These are phyloP conservation scores for Notholithocarpus densiflorus DNA, from an alignment of 306 rosid genomes.

Conservation along the genomic window DNA sequence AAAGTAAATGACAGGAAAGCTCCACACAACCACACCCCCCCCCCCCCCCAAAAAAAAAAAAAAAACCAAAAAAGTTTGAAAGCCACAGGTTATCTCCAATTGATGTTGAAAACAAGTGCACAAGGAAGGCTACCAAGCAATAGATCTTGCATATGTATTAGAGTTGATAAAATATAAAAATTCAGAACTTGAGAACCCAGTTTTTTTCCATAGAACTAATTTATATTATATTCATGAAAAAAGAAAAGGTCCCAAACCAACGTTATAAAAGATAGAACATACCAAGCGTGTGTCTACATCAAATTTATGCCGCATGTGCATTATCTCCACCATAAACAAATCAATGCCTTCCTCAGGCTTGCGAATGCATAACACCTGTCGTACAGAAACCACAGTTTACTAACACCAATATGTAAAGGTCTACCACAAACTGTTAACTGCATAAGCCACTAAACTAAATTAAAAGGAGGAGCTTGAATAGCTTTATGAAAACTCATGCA, in stretches of 20 bases:
- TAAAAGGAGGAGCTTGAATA: background rate
- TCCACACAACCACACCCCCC: background rate
- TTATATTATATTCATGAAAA: background rate
- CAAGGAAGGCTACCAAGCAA: background rate
- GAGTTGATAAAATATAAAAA: background rate
- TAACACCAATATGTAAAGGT: constrained; percentile 12
- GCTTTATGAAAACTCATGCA: background rate
- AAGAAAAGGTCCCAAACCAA: background rate
- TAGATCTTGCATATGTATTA: background rate
- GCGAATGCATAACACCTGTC: constrained; percentile 78
- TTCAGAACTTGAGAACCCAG: background rate
- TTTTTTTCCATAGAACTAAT: background rate
- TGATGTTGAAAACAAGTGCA: background rate
- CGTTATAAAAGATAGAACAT: constrained; percentile 25
- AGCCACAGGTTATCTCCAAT: background rate
- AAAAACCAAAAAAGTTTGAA: background rate
- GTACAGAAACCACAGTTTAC: constrained; percentile 17
- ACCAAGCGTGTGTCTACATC: constrained; percentile 96
- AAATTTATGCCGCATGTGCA: constrained; percentile 98
- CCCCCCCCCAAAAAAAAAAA: background rate
- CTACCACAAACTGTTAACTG: background rate
- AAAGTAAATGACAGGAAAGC: background rate
- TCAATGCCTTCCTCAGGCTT: constrained; percentile 88
- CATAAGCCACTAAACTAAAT: background rate
- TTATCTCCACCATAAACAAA: constrained; percentile 95